Evolutionary conservation across 768 basidiomycete species (phyloP).

Genomic region (Tricholoma flavovirens): DNA sequence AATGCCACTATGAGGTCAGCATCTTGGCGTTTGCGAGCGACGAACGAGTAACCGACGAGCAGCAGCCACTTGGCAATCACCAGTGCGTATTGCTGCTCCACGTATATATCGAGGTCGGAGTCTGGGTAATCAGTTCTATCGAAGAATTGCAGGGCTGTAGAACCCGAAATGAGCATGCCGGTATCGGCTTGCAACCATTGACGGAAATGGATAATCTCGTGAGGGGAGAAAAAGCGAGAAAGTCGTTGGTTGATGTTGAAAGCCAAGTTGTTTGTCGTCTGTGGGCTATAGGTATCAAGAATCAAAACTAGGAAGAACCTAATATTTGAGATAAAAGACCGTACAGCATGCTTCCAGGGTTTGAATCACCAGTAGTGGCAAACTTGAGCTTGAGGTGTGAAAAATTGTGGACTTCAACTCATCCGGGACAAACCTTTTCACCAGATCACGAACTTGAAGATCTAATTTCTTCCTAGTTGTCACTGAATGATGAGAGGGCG

Average conservation of each 20-base stretch:
- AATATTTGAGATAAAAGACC: no score
- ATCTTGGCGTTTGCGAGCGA: conserved; percentile 5
- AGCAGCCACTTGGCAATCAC: conserved; percentile 32
- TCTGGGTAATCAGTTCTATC: conserved; percentile 36
- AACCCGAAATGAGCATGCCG: conserved; percentile 47
- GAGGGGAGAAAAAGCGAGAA: conserved; percentile 26
- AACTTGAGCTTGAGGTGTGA: no score
- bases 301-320: no score
- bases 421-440: no score
- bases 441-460: no score
- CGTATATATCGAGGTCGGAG: conserved; percentile 50
- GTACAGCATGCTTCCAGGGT: no score
- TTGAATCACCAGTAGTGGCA: no score
- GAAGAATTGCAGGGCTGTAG: conserved; percentile 48
- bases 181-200: conserved; percentile 38
- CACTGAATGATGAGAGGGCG: no score
- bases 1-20: background rate
- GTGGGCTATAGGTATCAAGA: no score
- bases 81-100: conserved; percentile 23
- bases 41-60: conserved; percentile 19
- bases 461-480: no score
- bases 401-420: no score
- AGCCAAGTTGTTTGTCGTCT: no score
- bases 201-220: conserved; percentile 23
- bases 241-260: conserved; percentile 33